A percentile compares a stretch with the other conserved stretches of the same genome.
These are phyloP conservation scores for Podospora bellae-mahoneyi DNA, from an alignment of 495 filamentous ascomycete genomes.

Conservation along the genomic window DNA sequence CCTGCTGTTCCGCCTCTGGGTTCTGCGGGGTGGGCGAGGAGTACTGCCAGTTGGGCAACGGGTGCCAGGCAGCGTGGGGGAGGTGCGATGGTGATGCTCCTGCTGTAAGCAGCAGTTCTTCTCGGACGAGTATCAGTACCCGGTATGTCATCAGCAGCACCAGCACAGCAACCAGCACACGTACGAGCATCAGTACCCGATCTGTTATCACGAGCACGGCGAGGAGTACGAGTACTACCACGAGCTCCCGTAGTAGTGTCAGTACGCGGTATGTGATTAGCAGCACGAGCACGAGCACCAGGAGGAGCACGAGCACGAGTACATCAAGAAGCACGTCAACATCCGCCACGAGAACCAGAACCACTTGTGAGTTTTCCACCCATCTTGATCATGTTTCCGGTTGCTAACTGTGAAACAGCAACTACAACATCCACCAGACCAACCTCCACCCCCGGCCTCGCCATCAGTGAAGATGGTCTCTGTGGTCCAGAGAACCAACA, in stretches of 20 bases:
- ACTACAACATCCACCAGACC: constrained; percentile 2
- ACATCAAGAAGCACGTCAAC: neutral
- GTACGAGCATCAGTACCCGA: neutral
- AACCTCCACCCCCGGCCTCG: constrained; percentile 15
- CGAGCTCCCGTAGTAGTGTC: neutral
- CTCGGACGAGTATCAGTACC: constrained; percentile 1
- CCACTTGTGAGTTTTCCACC: constrained; percentile 9
- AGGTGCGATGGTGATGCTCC: constrained; percentile 26
- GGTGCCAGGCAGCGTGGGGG: constrained; percentile 41
- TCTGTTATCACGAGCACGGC: neutral
- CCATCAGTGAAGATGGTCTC: constrained; percentile 22
- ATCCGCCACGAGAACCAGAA: neutral
- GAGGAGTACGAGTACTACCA: neutral
- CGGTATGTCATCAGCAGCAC: neutral
- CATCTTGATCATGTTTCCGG: neutral
- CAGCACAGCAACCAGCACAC: neutral
- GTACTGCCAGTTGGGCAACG: constrained; percentile 33
- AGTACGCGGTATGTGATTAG: neutral
- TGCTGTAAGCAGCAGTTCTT: constrained; percentile 4
- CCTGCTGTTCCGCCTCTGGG: constrained; percentile 42
- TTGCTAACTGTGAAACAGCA: neutral
- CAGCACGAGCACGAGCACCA: neutral
- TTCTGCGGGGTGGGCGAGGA: constrained; percentile 40
- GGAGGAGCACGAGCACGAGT: neutral
- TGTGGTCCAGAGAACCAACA: constrained; percentile 26